phyloP scores from a whole-genome alignment of 1,139 yeast genomes.

The Pichia terricola region DNA sequence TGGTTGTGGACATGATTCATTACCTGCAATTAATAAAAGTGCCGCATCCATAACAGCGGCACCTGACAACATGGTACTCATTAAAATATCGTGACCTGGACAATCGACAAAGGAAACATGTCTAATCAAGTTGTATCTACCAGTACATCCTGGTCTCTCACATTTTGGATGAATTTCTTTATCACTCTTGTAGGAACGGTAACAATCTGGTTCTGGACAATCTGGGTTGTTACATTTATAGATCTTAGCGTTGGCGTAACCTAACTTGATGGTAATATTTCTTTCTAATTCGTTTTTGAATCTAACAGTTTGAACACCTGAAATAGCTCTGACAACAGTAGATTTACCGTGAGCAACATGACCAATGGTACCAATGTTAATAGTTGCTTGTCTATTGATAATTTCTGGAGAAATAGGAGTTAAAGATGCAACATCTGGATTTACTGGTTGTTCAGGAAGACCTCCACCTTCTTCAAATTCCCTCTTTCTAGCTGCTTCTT shows the following conservation, averaged over 20 bases:
- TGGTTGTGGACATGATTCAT: conserved; percentile 99
- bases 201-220: conserved; percentile 93
- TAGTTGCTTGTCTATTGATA: conserved; percentile 97
- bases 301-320: conserved; percentile 98
- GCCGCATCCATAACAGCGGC: conserved; percentile 99
- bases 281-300: conserved; percentile 98
- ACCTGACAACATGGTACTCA: conserved; percentile 99
- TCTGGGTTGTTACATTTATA: conserved; percentile 82
- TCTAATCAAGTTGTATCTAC: conserved; percentile 83
- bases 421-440: conserved; percentile 70
- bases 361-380: conserved; percentile 97
- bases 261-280: conserved; percentile 95
- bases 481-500: conserved; percentile 56
- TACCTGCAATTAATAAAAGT: conserved; percentile 88
- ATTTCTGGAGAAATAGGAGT: conserved; percentile 91
- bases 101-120: conserved; percentile 99
- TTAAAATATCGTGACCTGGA: conserved; percentile 99
- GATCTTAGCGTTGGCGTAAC: conserved; percentile 97
- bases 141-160: conserved; percentile 70
- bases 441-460: conserved; percentile 87
- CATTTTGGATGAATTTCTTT: conserved; percentile 93
- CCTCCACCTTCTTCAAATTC: conserved; percentile 99
- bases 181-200: conserved; percentile 87
- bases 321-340: conserved; percentile 96
- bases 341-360: conserved; percentile 99